These are phyloP conservation scores for Echria macrotheca DNA, from an alignment of 495 filamentous ascomycete genomes.

Conservation along the genomic window DNA sequence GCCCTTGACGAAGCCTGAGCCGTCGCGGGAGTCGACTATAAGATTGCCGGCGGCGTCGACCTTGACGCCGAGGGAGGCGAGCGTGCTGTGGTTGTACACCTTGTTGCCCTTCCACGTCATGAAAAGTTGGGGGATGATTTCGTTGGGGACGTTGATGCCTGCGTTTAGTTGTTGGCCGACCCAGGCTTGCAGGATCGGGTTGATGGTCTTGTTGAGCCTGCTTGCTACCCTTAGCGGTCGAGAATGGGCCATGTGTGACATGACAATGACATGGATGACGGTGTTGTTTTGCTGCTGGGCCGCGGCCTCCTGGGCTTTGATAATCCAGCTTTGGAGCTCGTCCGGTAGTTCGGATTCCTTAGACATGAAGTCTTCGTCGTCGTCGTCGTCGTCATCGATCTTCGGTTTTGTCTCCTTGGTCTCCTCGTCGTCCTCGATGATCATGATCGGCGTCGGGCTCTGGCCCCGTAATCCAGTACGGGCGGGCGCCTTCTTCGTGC, in stretches of 20 bases:
- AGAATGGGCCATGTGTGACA: slow-evolving; percentile 13
- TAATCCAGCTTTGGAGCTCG: slow-evolving; percentile 62
- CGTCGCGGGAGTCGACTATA: slow-evolving; percentile 23
- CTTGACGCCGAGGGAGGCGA: slow-evolving; percentile 57
- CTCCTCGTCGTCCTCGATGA: not conserved
- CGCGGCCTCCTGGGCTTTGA: slow-evolving; percentile 15
- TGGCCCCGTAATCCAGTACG: not conserved
- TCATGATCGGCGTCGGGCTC: not conserved
- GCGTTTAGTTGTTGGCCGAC: slow-evolving; percentile 1
- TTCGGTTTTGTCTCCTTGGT: not conserved
- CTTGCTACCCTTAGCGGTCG: slow-evolving; percentile 8
- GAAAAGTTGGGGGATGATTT: slow-evolving; percentile 47
- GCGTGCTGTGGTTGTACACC: slow-evolving; percentile 68
- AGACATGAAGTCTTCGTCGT: not conserved
- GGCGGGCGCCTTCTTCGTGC: not conserved
- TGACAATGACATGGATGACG: slow-evolving; percentile 13
- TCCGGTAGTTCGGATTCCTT: slow-evolving; percentile 43
- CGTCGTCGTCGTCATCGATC: not conserved
- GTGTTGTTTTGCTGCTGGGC: not conserved
- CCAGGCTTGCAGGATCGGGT: slow-evolving; percentile 18
- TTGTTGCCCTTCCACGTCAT: slow-evolving; percentile 74
- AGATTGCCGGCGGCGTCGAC: slow-evolving; percentile 35
- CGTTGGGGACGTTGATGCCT: slow-evolving; percentile 1
- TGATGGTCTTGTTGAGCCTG: slow-evolving; percentile 16
- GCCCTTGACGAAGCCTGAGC: slow-evolving; percentile 34